Evolutionary conservation across 2,329 filamentous ascomycete species (phyloP).

Genomic region (Ilyonectria mors-panacis): DNA sequence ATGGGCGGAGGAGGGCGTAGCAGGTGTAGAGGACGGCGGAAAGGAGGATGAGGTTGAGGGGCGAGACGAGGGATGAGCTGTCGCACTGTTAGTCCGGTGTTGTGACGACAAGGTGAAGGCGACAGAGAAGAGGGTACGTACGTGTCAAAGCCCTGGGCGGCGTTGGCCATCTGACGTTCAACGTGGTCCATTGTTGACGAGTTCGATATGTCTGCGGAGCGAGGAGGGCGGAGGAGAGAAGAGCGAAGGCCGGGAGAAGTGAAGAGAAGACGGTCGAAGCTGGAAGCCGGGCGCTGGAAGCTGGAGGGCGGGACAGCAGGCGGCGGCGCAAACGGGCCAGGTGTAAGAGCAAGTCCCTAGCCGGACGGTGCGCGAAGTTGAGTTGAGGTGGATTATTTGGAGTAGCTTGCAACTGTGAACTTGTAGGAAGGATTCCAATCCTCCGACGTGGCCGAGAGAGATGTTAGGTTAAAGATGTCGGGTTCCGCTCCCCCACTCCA

Average conservation of each 20-base stretch:
- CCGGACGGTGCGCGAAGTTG: not conserved
- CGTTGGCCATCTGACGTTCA: conserved; percentile 68
- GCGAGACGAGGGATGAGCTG: conserved; percentile 67
- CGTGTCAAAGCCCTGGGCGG: conserved; percentile 59
- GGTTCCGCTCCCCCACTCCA: conserved; percentile 5
- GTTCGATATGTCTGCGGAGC: not conserved
- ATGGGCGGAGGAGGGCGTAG: conserved; percentile 69
- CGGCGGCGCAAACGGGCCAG: conserved; percentile 1
- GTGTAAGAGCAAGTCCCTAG: not conserved
- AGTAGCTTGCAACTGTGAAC: not conserved
- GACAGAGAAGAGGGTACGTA: conserved; percentile 43
- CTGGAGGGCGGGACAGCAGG: not conserved
- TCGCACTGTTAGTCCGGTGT: conserved; percentile 8
- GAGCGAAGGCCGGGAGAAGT: conserved; percentile 4
- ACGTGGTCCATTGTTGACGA: conserved; percentile 68
- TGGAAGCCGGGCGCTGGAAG: not conserved
- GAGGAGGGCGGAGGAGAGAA: conserved; percentile 1
- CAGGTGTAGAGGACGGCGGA: conserved; percentile 70
- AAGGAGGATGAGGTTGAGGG: conserved; percentile 74
- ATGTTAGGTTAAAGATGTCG: not conserved
- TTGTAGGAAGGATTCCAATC: not conserved
- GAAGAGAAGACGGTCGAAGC: not conserved
- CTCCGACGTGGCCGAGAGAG: conserved; percentile 24
- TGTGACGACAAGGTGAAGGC: not conserved
- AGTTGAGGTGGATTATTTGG: not conserved